Conservation (phyloP, 208 protist genomes). For the Trypanosoma conorhini region DNA sequence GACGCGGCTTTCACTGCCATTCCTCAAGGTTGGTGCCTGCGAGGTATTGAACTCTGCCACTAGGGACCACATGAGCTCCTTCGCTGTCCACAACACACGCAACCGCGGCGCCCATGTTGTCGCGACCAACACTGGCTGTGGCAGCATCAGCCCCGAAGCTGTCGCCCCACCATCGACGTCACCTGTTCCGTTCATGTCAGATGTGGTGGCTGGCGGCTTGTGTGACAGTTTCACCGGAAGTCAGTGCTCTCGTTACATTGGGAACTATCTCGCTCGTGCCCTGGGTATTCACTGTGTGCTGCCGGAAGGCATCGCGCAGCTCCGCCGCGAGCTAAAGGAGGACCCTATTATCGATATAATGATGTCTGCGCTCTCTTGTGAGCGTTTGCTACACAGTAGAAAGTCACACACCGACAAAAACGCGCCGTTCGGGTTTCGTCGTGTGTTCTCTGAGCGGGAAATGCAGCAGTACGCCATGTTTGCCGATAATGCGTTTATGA, state of each 20-base stretch:
- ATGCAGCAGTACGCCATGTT: constrained; percentile 82
- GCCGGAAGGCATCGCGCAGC: constrained; percentile 36
- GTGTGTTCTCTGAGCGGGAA: constrained; percentile 68
- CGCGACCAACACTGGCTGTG: background rate
- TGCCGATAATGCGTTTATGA: constrained; percentile 66
- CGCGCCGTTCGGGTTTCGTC: constrained; percentile 10
- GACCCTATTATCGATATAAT: constrained; percentile 64
- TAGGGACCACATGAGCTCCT: constrained; percentile 60
- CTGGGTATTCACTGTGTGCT: constrained; percentile 67
- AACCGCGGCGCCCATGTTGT: constrained; percentile 43
- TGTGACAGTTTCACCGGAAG: constrained; percentile 73
- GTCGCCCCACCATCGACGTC: background rate
- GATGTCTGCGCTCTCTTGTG: constrained; percentile 35
- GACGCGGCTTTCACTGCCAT: constrained; percentile 61
- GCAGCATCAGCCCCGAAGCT: background rate
- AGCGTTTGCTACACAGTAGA: constrained; percentile 24
- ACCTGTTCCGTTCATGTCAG: constrained; percentile 37
- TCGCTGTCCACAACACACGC: constrained; percentile 64
- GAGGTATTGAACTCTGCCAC: constrained; percentile 78
- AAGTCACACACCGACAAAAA: background rate
- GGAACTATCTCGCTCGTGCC: constrained; percentile 50
- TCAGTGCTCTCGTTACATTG: constrained; percentile 46
- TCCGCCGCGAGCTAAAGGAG: constrained; percentile 51
- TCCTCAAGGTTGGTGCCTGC: constrained; percentile 66
- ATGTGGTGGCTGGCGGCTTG: constrained; percentile 67